phyloP scores from a whole-genome alignment of 257 asterid species.

The Apocynum venetum region DNA sequence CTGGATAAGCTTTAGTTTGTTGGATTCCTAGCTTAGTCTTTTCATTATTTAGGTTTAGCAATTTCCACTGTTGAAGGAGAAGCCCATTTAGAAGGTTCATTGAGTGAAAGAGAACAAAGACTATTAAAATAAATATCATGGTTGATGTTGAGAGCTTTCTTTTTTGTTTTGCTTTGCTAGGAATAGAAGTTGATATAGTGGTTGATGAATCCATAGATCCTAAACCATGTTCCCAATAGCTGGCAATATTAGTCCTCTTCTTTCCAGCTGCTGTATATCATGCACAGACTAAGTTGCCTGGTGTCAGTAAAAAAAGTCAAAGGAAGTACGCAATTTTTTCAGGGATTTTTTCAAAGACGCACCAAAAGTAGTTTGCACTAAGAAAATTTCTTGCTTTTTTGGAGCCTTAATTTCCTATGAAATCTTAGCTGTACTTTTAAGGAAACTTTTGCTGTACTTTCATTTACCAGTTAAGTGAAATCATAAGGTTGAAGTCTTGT shows the following conservation, averaged over 20 bases:
- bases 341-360: no score
- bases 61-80: neutral
- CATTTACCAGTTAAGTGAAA: no score
- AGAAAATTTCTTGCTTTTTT: no score
- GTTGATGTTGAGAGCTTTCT: neutral
- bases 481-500: no score
- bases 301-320: no score
- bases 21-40: neutral
- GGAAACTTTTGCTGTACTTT: no score
- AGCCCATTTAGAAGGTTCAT: neutral
- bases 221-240: neutral
- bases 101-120: neutral
- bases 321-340: no score
- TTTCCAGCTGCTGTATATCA: neutral
- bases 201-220: neutral
- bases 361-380: no score
- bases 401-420: no score
- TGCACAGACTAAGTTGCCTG: no score
- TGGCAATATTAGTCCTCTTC: neutral
- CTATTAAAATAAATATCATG: neutral
- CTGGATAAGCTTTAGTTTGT: neutral
- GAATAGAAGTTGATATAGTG: neutral
- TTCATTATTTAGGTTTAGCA: neutral
- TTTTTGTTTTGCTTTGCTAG: neutral
- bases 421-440: no score